Conservation (phyloP, 305 asterid species). For the Fraxinus paxiana region DNA sequence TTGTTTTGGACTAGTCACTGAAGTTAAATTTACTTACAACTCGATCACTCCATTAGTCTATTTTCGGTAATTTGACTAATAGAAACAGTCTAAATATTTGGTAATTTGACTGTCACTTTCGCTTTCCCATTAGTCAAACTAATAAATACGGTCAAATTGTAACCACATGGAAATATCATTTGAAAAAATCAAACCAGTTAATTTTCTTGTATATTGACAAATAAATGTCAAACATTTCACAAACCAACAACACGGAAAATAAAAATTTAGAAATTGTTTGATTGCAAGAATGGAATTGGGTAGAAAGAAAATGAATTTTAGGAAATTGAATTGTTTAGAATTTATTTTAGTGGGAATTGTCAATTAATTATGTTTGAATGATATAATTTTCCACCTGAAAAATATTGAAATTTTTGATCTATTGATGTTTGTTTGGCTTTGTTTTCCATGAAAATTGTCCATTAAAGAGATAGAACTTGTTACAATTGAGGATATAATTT, state of each 20-base stretch:
- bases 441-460: no score
- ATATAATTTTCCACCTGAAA: no score
- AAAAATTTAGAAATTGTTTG: not conserved
- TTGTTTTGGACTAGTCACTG: not conserved
- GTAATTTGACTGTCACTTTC: not conserved
- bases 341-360: no score
- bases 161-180: not conserved
- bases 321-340: no score
- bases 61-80: not conserved
- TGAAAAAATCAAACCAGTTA: not conserved
- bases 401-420: no score
- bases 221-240: not conserved
- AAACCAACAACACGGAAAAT: not conserved
- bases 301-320: no score
- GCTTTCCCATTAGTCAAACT: not conserved
- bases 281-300: no score
- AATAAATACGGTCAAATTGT: not conserved
- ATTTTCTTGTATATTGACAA: not conserved
- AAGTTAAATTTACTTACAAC: not conserved
- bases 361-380: no score
- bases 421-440: no score
- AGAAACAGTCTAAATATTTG: not conserved
- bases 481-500: no score
- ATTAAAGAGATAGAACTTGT: no score
- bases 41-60: not conserved